Base-by-base conservation (phyloP, 1,284 basidiomycete genomes). In the Trichosporon ovoides region DNA sequence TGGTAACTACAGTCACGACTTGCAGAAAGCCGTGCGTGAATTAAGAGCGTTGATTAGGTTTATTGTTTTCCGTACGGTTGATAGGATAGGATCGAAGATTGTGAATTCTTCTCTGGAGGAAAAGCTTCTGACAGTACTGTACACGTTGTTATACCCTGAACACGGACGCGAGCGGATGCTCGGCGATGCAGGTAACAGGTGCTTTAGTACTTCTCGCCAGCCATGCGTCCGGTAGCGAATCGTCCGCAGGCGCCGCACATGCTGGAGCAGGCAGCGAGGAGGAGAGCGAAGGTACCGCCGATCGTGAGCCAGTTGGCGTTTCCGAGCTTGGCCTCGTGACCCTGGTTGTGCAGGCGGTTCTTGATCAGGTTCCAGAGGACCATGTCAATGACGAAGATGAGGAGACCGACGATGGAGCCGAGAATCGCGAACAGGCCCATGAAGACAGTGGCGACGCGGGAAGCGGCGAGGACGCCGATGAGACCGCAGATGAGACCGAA, bases 321-420 rank as follows among this genome's bases (percentile, higher is more conserved):
- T 13, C 75, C 76, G 69, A 74, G 64, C 24, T 56, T 59, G 46
- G 74, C 72, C 16, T 66, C 34, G 56, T 78, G 72, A 28, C 82
- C 83, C 18, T 80, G 78, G 59, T 82, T 76, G 55, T 81, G 78
- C 68, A 87, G 81, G 53, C 82, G 81, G 66, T 82, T 75, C 63
- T 84, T 83, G 22, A 83, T 83, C 58, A 88, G 82, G 56, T 85
- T 85, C 76, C 87, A 92, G 55, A 92, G 82, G 28, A 84, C 83
- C 83, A 90, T 87, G 76, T 88, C 87, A 71, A 91, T 80, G 48
- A 89, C 77, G 77, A 85, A 90, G 3, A 80, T 84, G 65, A 89
- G 77, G 55, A 89, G 79, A 4, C 84, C 85, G 66, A 82, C 75
- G 58, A 90, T 70, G 34, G 83, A 78, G 7, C 85, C 87, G 56